phyloP scores from a whole-genome alignment of 108 stramenopile species.

The Fragilariopsis cylindrus region DNA sequence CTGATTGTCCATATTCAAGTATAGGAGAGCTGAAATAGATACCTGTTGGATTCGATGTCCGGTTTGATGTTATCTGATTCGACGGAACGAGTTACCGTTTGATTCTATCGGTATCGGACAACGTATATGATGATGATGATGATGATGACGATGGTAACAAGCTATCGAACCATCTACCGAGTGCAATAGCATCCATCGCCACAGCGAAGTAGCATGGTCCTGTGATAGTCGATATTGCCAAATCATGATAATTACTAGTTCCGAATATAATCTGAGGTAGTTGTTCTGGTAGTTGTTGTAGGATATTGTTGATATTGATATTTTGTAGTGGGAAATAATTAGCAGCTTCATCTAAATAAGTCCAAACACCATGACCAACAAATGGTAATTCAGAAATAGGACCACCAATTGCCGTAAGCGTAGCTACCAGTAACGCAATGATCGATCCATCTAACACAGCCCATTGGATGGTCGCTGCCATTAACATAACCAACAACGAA shows the following conservation, averaged over 20 bases:
- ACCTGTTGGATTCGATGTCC: too few relatives aligned
- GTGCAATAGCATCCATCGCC: slow-evolving; percentile 83
- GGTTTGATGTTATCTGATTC: too few relatives aligned
- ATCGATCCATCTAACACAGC: slow-evolving; percentile 59
- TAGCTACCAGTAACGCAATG: slow-evolving; percentile 57
- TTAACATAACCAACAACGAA: slow-evolving; percentile 48
- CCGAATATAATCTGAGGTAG: slow-evolving; percentile 40
- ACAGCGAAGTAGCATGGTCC: slow-evolving; percentile 88
- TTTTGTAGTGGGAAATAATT: slow-evolving; percentile 69
- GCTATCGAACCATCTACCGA: slow-evolving; percentile 68
- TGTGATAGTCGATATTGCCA: slow-evolving; percentile 79
- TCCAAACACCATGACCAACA: slow-evolving; percentile 74
- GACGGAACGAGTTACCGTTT: too few relatives aligned
- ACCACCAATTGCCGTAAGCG: slow-evolving; percentile 65
- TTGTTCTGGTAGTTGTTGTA: neutral
- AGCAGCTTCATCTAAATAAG: slow-evolving; percentile 57
- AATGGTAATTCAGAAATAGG: slow-evolving; percentile 83
- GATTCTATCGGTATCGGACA: too few relatives aligned
- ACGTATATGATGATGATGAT: too few relatives aligned
- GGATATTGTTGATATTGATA: neutral
- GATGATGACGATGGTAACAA: neutral
- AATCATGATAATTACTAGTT: slow-evolving; percentile 34
- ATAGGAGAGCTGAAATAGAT: too few relatives aligned
- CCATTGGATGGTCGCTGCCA: slow-evolving; percentile 70
- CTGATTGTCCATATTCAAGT: too few relatives aligned